A percentile compares a stretch with the other conserved stretches of the same genome.
These are phyloP conservation scores for Solanum neorickii DNA, from an alignment of 257 asterid species.

Conservation along the genomic window DNA sequence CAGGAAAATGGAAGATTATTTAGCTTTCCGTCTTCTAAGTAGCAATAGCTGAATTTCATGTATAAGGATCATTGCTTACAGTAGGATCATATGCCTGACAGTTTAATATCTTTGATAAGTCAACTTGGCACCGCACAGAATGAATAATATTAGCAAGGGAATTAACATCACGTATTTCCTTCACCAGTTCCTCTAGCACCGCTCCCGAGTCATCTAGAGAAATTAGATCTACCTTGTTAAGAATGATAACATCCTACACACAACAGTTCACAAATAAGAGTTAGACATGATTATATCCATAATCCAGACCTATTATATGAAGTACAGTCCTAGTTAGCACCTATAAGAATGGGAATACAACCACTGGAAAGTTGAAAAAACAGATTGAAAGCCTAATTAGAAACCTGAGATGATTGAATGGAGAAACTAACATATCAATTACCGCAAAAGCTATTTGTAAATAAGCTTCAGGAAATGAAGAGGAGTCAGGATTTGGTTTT, in stretches of 20 bases:
- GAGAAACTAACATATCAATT: slow-evolving; percentile 1
- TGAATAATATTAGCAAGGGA: slow-evolving; percentile 66
- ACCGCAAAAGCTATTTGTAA: slow-evolving; percentile 93
- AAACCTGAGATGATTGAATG: not conserved
- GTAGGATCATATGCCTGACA: slow-evolving; percentile 76
- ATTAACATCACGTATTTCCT: slow-evolving; percentile 63
- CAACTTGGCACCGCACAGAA: slow-evolving; percentile 80
- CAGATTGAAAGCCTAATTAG: not conserved
- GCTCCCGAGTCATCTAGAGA: slow-evolving; percentile 37
- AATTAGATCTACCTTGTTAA: slow-evolving; percentile 85
- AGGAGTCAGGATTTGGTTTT: slow-evolving; percentile 50
- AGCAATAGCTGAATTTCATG: not conserved
- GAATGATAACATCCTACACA: slow-evolving; percentile 83
- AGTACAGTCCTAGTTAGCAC: not conserved
- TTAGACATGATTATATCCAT: not conserved
- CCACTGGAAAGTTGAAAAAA: not conserved
- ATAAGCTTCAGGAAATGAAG: slow-evolving; percentile 94
- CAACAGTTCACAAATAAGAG: not conserved
- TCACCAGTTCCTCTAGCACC: slow-evolving; percentile 59
- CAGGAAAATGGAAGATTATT: not conserved
- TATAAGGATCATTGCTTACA: slow-evolving; percentile 16
- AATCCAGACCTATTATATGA: not conserved
- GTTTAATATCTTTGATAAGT: slow-evolving; percentile 60
- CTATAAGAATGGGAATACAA: not conserved
- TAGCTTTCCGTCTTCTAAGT: not conserved